Percentiles rank a stretch among this genome's conserved stretches.
phyloP scores from a whole-genome alignment of 176 grass and related monocot genomes.

The Thalia dealbata region DNA sequence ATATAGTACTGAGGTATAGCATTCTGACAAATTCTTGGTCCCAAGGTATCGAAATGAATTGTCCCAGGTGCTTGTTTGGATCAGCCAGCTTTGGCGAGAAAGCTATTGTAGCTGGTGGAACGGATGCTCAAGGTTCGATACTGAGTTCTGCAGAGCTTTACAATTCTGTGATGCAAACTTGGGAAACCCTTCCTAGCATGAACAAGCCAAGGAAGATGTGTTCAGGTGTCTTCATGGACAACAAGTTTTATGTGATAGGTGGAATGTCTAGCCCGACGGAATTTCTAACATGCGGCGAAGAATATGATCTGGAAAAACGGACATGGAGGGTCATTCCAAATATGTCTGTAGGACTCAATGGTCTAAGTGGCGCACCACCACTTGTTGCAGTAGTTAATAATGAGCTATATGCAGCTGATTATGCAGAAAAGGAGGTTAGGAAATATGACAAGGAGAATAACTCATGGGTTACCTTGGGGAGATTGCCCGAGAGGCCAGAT shows the following conservation, averaged over 20 bases:
- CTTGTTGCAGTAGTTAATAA: constrained; percentile 83
- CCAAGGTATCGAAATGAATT: constrained; percentile 69
- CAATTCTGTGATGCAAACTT: constrained; percentile 65
- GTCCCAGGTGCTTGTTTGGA: constrained; percentile 88
- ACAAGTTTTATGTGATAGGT: constrained; percentile 87
- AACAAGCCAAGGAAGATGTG: constrained; percentile 70
- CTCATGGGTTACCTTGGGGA: constrained; percentile 76
- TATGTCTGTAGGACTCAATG: constrained; percentile 75
- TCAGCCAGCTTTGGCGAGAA: constrained; percentile 85
- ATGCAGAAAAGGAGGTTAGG: constrained; percentile 15
- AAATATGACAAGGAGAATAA: constrained; percentile 51
- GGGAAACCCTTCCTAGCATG: constrained; percentile 80
- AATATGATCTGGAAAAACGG: constrained; percentile 67
- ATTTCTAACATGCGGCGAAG: constrained; percentile 74
- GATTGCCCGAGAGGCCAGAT: constrained; percentile 79
- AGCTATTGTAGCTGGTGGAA: constrained; percentile 84
- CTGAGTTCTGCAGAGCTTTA: constrained; percentile 72
- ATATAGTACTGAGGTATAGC: constrained; percentile 84
- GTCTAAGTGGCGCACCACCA: constrained; percentile 69
- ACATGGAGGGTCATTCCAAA: constrained; percentile 81
- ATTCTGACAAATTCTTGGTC: constrained; percentile 92
- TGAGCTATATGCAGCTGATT: constrained; percentile 77
- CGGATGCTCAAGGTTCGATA: constrained; percentile 45
- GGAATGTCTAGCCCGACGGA: constrained; percentile 69
- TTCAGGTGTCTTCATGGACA: constrained; percentile 83